phyloP scores from a whole-genome alignment of 2,329 filamentous ascomycete genomes.

The Penicillium freii region DNA sequence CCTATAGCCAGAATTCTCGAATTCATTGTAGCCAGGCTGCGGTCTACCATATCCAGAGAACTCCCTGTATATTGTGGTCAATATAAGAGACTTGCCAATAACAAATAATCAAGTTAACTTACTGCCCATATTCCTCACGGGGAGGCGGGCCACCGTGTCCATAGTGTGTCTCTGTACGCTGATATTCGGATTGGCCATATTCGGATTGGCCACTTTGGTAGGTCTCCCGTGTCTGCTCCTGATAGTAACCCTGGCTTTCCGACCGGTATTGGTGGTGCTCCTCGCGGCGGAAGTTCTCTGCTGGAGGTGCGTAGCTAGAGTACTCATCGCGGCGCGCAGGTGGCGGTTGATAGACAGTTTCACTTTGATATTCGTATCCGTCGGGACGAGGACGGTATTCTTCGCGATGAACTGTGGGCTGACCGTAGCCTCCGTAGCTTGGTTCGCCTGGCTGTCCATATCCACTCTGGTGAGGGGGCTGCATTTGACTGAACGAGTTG shows the following conservation, averaged over 20 bases:
- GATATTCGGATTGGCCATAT: constrained; percentile 19
- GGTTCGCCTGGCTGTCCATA: constrained; percentile 19
- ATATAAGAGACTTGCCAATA: constrained; percentile 7
- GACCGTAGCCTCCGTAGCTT: constrained; percentile 22
- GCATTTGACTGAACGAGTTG: constrained; percentile 8
- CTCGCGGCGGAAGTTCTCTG: constrained; percentile 17
- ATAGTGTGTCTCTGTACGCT: constrained; percentile 18
- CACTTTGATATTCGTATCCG: constrained; percentile 20
- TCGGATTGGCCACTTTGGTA: constrained; percentile 16
- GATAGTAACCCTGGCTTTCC: constrained; percentile 17
- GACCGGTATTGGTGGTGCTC: constrained; percentile 17
- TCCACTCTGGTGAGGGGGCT: constrained; percentile 1
- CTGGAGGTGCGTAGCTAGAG: constrained; percentile 10
- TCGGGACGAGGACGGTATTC: constrained; percentile 10
- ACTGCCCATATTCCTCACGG: constrained; percentile 21
- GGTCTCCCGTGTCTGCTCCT: constrained; percentile 19
- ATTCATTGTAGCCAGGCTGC: constrained; percentile 17
- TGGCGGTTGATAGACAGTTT: constrained; percentile 18
- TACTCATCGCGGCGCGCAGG: constrained; percentile 14
- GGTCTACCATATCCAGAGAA: constrained; percentile 22
- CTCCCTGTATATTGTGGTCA: constrained; percentile 18
- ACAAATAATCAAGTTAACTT: constrained; percentile 16
- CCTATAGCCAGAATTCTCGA: constrained; percentile 14
- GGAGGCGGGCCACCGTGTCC: constrained; percentile 14
- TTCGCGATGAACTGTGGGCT: constrained; percentile 8